phyloP scores from a whole-genome alignment of 352 stramenopile species.

The Phytopythium delawarense region DNA sequence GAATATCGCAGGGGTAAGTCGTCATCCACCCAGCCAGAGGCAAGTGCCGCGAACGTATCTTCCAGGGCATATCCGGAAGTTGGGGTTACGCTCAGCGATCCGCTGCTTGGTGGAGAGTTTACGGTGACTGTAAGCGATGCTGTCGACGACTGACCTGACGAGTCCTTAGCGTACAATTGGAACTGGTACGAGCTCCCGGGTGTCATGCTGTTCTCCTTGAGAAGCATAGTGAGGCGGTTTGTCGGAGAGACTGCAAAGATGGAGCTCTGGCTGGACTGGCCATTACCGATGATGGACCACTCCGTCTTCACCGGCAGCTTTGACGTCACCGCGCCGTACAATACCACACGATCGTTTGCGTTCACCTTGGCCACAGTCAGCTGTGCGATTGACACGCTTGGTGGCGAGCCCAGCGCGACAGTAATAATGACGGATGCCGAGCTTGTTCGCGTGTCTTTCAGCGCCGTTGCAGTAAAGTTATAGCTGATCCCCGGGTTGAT shows the following conservation, averaged over 20 bases:
- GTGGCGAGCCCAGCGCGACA: conserved; percentile 42
- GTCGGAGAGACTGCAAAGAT: conserved; percentile 41
- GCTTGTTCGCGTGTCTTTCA: conserved; percentile 37
- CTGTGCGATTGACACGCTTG: conserved; percentile 47
- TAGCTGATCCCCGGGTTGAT: conserved; percentile 49
- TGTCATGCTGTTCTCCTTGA: conserved; percentile 39
- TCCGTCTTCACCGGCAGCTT: conserved; percentile 38
- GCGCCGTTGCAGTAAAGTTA: conserved; percentile 37
- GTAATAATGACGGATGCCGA: conserved; percentile 36
- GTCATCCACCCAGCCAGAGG: conserved; percentile 63
- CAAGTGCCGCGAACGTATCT: conserved; percentile 43
- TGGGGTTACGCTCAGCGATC: conserved; percentile 34
- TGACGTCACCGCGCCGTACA: conserved; percentile 42
- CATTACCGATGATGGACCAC: conserved; percentile 41
- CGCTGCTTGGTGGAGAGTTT: conserved; percentile 54
- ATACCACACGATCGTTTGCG: conserved; percentile 43
- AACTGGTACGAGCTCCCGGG: conserved; percentile 45
- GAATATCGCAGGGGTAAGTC: conserved; percentile 59
- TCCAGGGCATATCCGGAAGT: conserved; percentile 42
- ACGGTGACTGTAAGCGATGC: conserved; percentile 40
- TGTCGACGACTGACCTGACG: conserved; percentile 26
- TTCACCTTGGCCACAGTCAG: conserved; percentile 47
- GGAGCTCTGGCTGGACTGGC: conserved; percentile 14
- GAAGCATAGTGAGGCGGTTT: conserved; percentile 42
- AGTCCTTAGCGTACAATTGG: conserved; percentile 44